Evolutionary conservation across 1,284 basidiomycete genomes (phyloP).

Genomic region (Naganishia sp.): DNA sequence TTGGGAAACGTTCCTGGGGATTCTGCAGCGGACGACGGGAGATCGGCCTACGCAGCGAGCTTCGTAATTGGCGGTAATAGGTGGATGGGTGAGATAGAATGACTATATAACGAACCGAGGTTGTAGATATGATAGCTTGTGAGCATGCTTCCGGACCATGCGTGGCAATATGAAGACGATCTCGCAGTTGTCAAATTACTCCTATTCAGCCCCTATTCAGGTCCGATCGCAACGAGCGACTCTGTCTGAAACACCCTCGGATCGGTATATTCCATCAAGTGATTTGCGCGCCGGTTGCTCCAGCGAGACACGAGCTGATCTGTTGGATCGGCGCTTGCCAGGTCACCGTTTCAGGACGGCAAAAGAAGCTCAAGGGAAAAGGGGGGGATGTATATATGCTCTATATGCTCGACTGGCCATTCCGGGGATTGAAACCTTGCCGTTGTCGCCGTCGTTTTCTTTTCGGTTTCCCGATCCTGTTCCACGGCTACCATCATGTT

Average conservation of each 20-base stretch:
- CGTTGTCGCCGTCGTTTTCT: too few species aligned
- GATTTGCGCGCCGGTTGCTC: too few species aligned
- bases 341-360: background rate
- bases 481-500: conserved; percentile 10
- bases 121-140: conserved; percentile 6
- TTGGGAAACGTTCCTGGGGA: conserved; percentile 15
- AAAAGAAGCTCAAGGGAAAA: too few species aligned
- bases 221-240: background rate
- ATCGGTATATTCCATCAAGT: too few species aligned
- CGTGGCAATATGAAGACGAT: background rate
- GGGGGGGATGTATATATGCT: background rate
- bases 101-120: background rate
- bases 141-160: background rate
- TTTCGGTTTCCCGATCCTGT: too few species aligned
- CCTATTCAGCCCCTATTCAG: background rate
- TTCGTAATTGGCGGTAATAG: background rate
- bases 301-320: background rate
- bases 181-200: background rate
- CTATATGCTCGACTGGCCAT: background rate
- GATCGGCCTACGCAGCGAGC: conserved; percentile 22
- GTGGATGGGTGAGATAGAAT: too few species aligned
- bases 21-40: conserved; percentile 13
- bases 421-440: too few species aligned
- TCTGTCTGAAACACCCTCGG: conserved; percentile 1
- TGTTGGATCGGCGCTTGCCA: background rate